Evolutionary conservation across 179 eudicot species (phyloP).

Genomic region (Drosera spatulata): DNA sequence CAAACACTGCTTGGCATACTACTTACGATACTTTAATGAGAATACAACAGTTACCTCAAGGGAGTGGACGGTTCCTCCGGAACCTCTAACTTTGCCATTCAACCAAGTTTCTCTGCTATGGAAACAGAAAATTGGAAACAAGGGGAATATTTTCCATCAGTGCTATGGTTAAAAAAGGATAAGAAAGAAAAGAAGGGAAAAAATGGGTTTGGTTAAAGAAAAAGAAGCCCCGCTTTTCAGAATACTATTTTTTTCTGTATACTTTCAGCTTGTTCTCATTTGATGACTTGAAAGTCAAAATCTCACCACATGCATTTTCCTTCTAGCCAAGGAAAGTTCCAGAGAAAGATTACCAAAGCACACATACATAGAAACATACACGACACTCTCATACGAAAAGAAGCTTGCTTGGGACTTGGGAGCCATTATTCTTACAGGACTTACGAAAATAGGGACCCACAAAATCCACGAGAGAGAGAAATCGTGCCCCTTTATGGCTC

Average conservation of each 20-base stretch:
- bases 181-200: background rate
- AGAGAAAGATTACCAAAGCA: slow-evolving; percentile 5
- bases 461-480: slow-evolving; percentile 35
- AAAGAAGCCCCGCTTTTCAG: slow-evolving; percentile 13
- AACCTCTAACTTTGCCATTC: slow-evolving; percentile 60
- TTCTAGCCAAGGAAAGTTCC: slow-evolving; percentile 5
- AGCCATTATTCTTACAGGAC: too few species aligned
- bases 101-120: slow-evolving; percentile 82
- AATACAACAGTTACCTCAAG: slow-evolving; percentile 40
- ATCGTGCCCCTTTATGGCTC: background rate
- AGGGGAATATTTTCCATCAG: slow-evolving; percentile 11
- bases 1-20: too few species aligned
- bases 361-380: background rate
- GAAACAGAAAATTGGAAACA: slow-evolving; percentile 8
- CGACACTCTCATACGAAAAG: too few species aligned
- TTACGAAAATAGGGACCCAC: slow-evolving; percentile 12
- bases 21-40: too few species aligned
- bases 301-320: background rate
- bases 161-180: background rate
- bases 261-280: background rate
- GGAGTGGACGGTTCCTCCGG: slow-evolving; percentile 42
- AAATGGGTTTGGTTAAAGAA: background rate
- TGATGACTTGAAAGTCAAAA: background rate
- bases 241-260: background rate
- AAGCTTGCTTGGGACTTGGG: too few species aligned